These are phyloP conservation scores for Sutorius australiensis DNA, from an alignment of 768 basidiomycete species.

Conservation along the genomic window DNA sequence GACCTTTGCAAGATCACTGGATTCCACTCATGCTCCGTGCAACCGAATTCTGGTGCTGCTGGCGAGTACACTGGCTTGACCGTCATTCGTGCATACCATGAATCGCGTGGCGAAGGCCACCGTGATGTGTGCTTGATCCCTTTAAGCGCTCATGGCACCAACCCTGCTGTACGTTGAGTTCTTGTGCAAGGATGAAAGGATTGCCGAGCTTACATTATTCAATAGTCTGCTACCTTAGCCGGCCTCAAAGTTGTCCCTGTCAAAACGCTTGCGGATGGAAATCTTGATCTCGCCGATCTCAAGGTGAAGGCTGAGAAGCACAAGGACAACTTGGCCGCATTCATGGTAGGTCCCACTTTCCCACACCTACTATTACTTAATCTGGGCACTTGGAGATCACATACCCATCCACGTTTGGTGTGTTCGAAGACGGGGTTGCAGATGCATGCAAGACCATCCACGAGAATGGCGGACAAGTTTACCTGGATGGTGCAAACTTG, in stretches of 20 bases:
- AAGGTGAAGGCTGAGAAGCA: slow-evolving; percentile 84
- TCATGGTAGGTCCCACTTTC: slow-evolving; percentile 64
- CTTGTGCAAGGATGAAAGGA: not conserved
- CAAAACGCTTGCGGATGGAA: slow-evolving; percentile 84
- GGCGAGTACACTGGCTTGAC: slow-evolving; percentile 97
- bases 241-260: slow-evolving; percentile 96
- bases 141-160: slow-evolving; percentile 95
- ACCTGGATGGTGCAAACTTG: slow-evolving; percentile 92
- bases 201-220: slow-evolving; percentile 13
- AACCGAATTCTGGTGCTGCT: slow-evolving; percentile 97
- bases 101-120: slow-evolving; percentile 78
- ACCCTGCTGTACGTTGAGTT: slow-evolving; percentile 74
- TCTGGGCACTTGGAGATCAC: slow-evolving; percentile 60
- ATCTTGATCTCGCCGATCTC: slow-evolving; percentile 84
- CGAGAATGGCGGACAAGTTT: slow-evolving; percentile 94
- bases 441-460: slow-evolving; percentile 93
- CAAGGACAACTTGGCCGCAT: slow-evolving; percentile 88
- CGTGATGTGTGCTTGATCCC: slow-evolving; percentile 93
- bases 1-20: slow-evolving; percentile 95
- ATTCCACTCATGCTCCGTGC: slow-evolving; percentile 94
- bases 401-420: slow-evolving; percentile 96
- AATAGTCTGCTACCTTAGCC: slow-evolving; percentile 92
- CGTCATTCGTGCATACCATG: slow-evolving; percentile 92
- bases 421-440: slow-evolving; percentile 89
- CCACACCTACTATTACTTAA: slow-evolving; percentile 8